phyloP scores from a whole-genome alignment of 306 rosid species.

The Macrotyloma uniflorum region DNA sequence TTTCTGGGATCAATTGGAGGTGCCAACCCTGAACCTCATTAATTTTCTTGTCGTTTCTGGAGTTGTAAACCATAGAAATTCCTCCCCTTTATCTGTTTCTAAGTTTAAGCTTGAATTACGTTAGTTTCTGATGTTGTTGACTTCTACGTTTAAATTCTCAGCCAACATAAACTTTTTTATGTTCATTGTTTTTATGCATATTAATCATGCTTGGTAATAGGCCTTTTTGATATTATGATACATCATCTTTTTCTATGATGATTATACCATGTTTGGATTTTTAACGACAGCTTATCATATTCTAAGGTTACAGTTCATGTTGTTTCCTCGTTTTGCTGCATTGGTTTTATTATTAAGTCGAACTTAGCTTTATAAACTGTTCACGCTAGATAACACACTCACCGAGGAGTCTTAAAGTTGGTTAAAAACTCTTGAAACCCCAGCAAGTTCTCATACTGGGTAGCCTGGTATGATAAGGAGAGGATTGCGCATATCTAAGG shows the following conservation, averaged over 20 bases:
- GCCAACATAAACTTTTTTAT: neutral
- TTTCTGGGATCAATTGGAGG: slow-evolving; percentile 89
- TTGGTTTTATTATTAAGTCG: slow-evolving; percentile 8
- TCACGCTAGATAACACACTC: neutral
- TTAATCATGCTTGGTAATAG: slow-evolving; percentile 16
- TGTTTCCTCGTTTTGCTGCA: slow-evolving; percentile 29
- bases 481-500: neutral
- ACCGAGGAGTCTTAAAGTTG: neutral
- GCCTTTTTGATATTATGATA: neutral
- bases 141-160: neutral
- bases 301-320: neutral
- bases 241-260: neutral
- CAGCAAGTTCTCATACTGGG: neutral
- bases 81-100: neutral
- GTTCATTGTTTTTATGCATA: neutral
- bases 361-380: neutral
- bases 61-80: slow-evolving; percentile 15
- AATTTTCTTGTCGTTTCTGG: neutral
- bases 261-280: neutral
- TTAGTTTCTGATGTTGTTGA: slow-evolving; percentile 11
- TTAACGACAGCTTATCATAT: neutral
- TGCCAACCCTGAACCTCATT: slow-evolving; percentile 36
- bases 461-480: neutral
- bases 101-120: neutral
- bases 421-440: neutral